phyloP scores from a whole-genome alignment of 768 basidiomycete genomes.

The Filobasidium floriforme region DNA sequence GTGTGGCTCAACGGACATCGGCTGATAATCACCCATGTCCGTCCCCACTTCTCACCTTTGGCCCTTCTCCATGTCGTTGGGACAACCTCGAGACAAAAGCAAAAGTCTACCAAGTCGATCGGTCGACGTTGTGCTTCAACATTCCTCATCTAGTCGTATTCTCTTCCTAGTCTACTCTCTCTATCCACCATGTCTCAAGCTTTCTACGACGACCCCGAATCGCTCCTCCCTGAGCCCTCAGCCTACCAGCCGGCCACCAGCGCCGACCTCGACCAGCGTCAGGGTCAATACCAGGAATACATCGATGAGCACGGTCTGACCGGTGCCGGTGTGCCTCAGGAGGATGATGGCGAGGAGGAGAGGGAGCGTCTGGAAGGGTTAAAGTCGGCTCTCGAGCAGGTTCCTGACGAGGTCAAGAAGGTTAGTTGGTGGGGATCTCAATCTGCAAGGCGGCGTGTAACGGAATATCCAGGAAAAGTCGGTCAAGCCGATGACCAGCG shows the following conservation, averaged over 20 bases:
- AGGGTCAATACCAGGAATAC: constrained; percentile 15
- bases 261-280: not conserved
- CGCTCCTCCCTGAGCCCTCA: constrained; percentile 8
- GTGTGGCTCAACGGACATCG: too few species aligned
- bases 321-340: not conserved
- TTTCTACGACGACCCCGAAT: constrained; percentile 19
- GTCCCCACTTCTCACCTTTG: too few species aligned
- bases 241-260: constrained; percentile 2
- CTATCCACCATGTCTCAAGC: constrained; percentile 12
- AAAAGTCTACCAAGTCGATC: not conserved
- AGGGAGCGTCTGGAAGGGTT: constrained; percentile 77
- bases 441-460: constrained; percentile 34
- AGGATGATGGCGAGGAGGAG: constrained; percentile 6
- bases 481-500: too few species aligned
- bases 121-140: not conserved
- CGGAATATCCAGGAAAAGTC: constrained; percentile 14
- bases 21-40: too few species aligned
- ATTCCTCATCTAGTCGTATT: not conserved
- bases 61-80: too few species aligned
- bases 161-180: not conserved
- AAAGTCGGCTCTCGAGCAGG: constrained; percentile 62
- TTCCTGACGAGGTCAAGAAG: constrained; percentile 81
- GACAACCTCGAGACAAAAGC: too few species aligned
- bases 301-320: constrained; percentile 10
- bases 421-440: constrained; percentile 46